Conservation (phyloP, 805 yeast species). For the Candida stauntonica region DNA sequence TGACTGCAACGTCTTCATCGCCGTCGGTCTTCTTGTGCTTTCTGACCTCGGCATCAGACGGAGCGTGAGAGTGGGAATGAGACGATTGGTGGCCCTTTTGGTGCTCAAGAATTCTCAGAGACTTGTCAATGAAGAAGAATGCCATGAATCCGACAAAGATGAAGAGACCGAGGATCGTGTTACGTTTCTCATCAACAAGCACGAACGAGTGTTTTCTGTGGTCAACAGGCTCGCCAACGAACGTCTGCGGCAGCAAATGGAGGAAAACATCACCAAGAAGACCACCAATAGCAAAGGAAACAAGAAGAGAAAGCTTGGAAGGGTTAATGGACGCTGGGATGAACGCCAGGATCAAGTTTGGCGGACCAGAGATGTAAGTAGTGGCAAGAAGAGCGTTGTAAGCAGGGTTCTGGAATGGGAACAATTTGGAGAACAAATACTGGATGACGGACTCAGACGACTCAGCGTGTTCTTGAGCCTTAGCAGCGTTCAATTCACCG, state of each 20-base stretch:
- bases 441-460: slow-evolving; percentile 31
- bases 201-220: slow-evolving; percentile 39
- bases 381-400: slow-evolving; percentile 63
- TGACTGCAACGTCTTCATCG: slow-evolving; percentile 26
- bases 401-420: slow-evolving; percentile 52
- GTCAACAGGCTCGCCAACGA: slow-evolving; percentile 46
- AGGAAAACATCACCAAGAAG: slow-evolving; percentile 70
- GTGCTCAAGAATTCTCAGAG: slow-evolving; percentile 46
- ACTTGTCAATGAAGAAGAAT: slow-evolving; percentile 61
- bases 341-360: slow-evolving; percentile 50
- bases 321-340: slow-evolving; percentile 56
- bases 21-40: slow-evolving; percentile 24
- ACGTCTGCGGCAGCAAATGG: slow-evolving; percentile 68
- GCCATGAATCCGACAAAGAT: slow-evolving; percentile 57
- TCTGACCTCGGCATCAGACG: slow-evolving; percentile 16
- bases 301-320: slow-evolving; percentile 46
- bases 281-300: slow-evolving; percentile 75
- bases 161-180: slow-evolving; percentile 46
- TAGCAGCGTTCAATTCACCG: slow-evolving; percentile 32
- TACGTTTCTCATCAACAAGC: slow-evolving; percentile 47
- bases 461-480: slow-evolving; percentile 24
- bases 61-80: slow-evolving; percentile 36
- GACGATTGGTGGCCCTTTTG: slow-evolving; percentile 25
- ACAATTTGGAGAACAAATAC: slow-evolving; percentile 37
- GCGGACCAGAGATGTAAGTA: slow-evolving; percentile 59